phyloP scores from a whole-genome alignment of 2,329 filamentous ascomycete species.

The Hymenoscyphus fraxineus region DNA sequence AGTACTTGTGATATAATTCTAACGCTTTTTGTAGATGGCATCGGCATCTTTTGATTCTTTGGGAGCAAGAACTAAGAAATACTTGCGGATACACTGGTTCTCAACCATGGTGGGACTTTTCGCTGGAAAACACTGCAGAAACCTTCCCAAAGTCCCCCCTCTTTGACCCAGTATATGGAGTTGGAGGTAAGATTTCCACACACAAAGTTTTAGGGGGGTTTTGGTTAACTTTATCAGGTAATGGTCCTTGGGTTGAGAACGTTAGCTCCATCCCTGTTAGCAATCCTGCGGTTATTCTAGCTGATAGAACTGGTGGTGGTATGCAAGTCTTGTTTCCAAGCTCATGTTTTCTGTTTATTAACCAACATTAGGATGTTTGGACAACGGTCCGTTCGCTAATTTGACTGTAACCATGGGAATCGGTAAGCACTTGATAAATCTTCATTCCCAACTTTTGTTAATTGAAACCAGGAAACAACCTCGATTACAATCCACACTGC shows the following conservation, averaged over 20 bases:
- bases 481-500: slow-evolving; percentile 34
- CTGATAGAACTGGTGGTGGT: slow-evolving; percentile 18
- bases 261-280: slow-evolving; percentile 7
- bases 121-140: slow-evolving; percentile 33
- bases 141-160: slow-evolving; percentile 26
- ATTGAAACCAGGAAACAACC: neutral
- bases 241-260: slow-evolving; percentile 15
- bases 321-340: neutral
- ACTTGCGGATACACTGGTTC: slow-evolving; percentile 35
- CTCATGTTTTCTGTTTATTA: neutral
- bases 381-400: slow-evolving; percentile 37
- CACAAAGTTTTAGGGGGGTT: neutral
- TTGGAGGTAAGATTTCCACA: slow-evolving; percentile 13
- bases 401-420: slow-evolving; percentile 14
- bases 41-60: slow-evolving; percentile 34
- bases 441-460: neutral
- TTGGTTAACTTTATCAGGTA: slow-evolving; percentile 8
- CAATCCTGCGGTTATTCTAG: slow-evolving; percentile 2
- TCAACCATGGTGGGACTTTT: slow-evolving; percentile 30
- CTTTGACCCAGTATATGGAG: slow-evolving; percentile 25
- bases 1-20: neutral
- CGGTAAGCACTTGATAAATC: slow-evolving; percentile 1
- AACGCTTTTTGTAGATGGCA: slow-evolving; percentile 33
- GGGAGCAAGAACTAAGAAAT: slow-evolving; percentile 34
- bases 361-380: slow-evolving; percentile 43